Evolutionary conservation across 176 grass and related monocot species (phyloP), one percentile per base, ranked within the genome.

Genomic region (Musa beccarii): DNA sequence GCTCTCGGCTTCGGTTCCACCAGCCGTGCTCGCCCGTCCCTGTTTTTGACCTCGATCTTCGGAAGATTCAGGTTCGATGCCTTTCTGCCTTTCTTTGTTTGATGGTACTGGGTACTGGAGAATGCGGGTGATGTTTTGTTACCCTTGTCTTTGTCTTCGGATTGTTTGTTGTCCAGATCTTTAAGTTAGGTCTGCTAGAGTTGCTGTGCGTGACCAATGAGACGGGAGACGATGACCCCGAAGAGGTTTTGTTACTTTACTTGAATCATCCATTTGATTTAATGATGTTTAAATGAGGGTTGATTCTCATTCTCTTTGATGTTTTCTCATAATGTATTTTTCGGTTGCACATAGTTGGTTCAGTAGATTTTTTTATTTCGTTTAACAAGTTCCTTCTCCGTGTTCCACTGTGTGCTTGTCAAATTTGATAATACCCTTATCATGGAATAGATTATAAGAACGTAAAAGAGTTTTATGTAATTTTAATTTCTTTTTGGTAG

Each of bases 191-290:
- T 9, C 76, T 55, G 55, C 69, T 28, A 50, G 86, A 88, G 53
- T 89, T 92, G 96, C 81, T 99, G 19, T 94, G 89, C 65, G 81
- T 99, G 20, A 89, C 66, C 56, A 74, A 75, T 51, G 88, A 91
- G 57, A 84, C 87, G 24, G 87, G 80, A 73, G 80, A 69, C 53
- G 65, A 67, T 24, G 81, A 83, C 66, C 68, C 70, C 9, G 85
- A 94, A 10, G 86, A 89, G 96, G 96, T 99, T 83, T 51, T 43
- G 59, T 57, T 81, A 68, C 80, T 63, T 71, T 70, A 61, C 50
- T 52, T 25, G 15, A 49, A 12, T 20, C 54, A 68, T 23, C 7
- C 26, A 81, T 75, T 56, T 74, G 23, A 12, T 77, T 73, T 81
- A 12, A 16, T 79, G 63, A 53, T 15, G 24, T 51, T 43, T 28